Conservation (phyloP, 768 basidiomycete species). For the Lactarius hatsudake region DNA sequence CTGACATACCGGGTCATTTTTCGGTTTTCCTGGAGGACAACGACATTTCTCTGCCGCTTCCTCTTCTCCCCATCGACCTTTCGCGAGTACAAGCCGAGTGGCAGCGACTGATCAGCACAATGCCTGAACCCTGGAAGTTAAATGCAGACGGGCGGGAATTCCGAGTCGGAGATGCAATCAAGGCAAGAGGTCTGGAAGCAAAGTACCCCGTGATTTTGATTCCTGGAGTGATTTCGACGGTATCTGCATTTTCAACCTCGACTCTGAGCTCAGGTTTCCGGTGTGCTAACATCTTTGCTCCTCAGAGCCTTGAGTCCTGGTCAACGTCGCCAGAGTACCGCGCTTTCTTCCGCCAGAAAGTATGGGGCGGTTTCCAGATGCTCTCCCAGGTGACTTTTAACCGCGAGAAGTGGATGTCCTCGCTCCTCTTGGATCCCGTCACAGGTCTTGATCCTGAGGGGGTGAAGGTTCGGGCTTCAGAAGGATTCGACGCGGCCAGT, state of each 20-base stretch:
- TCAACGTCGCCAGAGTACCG: conserved; percentile 82
- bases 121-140: conserved; percentile 82
- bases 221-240: conserved; percentile 88
- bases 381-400: conserved; percentile 80
- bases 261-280: background rate
- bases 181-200: conserved; percentile 60
- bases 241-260: conserved; percentile 34
- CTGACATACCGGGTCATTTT: conserved; percentile 66
- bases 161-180: conserved; percentile 67
- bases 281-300: background rate
- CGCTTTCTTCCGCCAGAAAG: conserved; percentile 87
- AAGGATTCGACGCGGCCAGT: conserved; percentile 88
- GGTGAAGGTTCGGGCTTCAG: conserved; percentile 85
- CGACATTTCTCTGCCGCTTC: conserved; percentile 63
- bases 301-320: conserved; percentile 88
- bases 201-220: conserved; percentile 81
- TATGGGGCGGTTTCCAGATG: conserved; percentile 81
- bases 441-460: conserved; percentile 89
- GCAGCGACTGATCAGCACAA: conserved; percentile 59
- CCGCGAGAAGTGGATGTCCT: conserved; percentile 84
- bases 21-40: conserved; percentile 66
- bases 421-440: conserved; percentile 86
- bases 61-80: conserved; percentile 67
- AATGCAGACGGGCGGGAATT: conserved; percentile 80
- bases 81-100: conserved; percentile 71